Base-by-base conservation (phyloP, 2,329 filamentous ascomycete species). In the Kalaharituber pfeilii region DNA sequence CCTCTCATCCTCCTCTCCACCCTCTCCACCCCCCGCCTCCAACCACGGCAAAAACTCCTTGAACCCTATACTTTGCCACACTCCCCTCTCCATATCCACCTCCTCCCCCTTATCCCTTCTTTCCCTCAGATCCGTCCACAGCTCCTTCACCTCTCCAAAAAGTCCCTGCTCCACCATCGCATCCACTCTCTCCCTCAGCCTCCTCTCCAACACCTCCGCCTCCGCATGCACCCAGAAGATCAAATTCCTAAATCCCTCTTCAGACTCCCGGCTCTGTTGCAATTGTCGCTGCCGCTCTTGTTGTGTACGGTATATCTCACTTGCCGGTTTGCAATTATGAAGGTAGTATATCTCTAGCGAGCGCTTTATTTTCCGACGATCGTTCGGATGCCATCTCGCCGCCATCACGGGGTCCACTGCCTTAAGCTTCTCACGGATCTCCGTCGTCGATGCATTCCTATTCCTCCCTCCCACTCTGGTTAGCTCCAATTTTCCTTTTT, bases 41-140 rank as follows among this genome's bases (percentile, higher is more conserved):
- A 88, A 70, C 64, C 87, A 94, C 0, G 78, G 74, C 55, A 84
- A 76, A 65, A 96, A 83, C 65, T 98, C 86, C 66, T 93, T 95
- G 69, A 87, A 95, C 1, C 91, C 91, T 58, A 98, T 98, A 1
- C 88, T 91, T 52, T 94, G 84, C 87, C 89, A 98, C 44, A 98
- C 93, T 0, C 91, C 93, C 52, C 81, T 79, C 1, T 78, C 84
- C 60, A 79, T 75, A 64, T 96, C 86, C 1, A 91, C 69, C 0
- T 67, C 60, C 1, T 72, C 67, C 0, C 79, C 81, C 1, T 70
- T 63, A 0, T 69, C 65, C 49, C 70, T 66, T 53, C 73, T 68
- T 3, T 68, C 61, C 15, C 69, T 62, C 1, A 75, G 67, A 56
- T 75, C 74, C 1, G 68, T 65, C 11, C 71, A 70, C 62, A 84